phyloP scores from a whole-genome alignment of 2,329 filamentous ascomycete genomes.

The Penicillium hesseltinei region DNA sequence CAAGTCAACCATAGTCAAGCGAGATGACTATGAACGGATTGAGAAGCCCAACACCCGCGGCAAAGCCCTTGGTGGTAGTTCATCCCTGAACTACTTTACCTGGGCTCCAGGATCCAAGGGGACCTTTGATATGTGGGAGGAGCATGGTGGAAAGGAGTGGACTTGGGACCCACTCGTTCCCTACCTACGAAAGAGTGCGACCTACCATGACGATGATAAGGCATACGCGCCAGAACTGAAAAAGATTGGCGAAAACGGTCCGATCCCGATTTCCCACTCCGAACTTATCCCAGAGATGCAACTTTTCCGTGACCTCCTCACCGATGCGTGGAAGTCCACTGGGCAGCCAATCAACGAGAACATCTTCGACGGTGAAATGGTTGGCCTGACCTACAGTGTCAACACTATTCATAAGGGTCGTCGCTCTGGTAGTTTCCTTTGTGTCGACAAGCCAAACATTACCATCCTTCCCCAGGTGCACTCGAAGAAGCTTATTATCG shows the following conservation, averaged over 20 bases:
- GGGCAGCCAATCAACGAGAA: constrained; percentile 54
- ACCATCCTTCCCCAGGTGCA: constrained; percentile 50
- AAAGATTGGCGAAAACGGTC: constrained; percentile 54
- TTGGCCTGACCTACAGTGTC: constrained; percentile 53
- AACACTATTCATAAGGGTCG: constrained; percentile 59
- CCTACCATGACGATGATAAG: constrained; percentile 56
- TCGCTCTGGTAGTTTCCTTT: constrained; percentile 54
- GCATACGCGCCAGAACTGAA: constrained; percentile 49
- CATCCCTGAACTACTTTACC: constrained; percentile 62
- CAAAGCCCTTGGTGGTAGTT: constrained; percentile 59
- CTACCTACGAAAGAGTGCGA: constrained; percentile 58
- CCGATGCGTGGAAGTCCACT: constrained; percentile 54
- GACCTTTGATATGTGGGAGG: constrained; percentile 55
- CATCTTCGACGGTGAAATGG: constrained; percentile 57
- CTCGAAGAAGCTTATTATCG: constrained; percentile 56
- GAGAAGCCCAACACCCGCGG: constrained; percentile 64
- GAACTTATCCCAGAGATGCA: constrained; percentile 55
- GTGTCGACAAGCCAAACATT: constrained; percentile 56
- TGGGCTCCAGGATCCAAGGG: constrained; percentile 59
- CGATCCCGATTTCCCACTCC: constrained; percentile 55
- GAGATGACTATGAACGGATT: constrained; percentile 56
- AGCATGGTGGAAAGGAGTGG: constrained; percentile 52
- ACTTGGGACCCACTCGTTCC: constrained; percentile 53
- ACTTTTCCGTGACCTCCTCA: constrained; percentile 48
- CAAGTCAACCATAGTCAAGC: constrained; percentile 60